Percentiles rank a stretch among this genome's conserved stretches.
phyloP scores from a whole-genome alignment of 176 grass and related monocot species.

The Lolium multiflorum region DNA sequence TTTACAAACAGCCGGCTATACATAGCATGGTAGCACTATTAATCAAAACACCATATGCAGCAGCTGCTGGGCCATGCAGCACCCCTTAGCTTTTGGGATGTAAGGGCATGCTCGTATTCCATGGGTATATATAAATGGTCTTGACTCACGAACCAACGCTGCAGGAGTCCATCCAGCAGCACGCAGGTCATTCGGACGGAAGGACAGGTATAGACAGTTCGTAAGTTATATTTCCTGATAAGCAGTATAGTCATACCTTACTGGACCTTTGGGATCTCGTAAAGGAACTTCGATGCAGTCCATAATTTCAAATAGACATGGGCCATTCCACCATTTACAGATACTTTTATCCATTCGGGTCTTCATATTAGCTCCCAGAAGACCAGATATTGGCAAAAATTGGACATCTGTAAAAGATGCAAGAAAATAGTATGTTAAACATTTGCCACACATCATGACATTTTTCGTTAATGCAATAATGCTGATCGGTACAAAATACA shows the following conservation, averaged over 20 bases:
- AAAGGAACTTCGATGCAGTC: constrained; percentile 84
- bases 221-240: not conserved
- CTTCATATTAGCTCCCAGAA: constrained; percentile 88
- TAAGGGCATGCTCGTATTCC: not conserved
- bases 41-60: not conserved
- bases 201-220: not conserved
- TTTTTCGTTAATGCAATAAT: not conserved
- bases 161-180: not conserved
- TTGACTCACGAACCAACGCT: not conserved
- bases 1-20: not conserved
- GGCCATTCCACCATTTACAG: constrained; percentile 84
- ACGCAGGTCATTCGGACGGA: not conserved
- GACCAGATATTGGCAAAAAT: constrained; percentile 91
- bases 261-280: constrained; percentile 82
- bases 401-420: constrained; percentile 75
- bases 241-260: constrained; percentile 55
- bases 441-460: not conserved
- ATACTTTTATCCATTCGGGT: constrained; percentile 76
- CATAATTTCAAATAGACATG: constrained; percentile 90
- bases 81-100: not conserved
- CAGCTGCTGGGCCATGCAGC: not conserved
- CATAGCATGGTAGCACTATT: not conserved
- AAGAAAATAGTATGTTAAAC: constrained; percentile 15
- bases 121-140: not conserved
- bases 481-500: not conserved